Evolutionary conservation across 495 filamentous ascomycete species (phyloP).

Genomic region (Hypoxylon fragiforme): DNA sequence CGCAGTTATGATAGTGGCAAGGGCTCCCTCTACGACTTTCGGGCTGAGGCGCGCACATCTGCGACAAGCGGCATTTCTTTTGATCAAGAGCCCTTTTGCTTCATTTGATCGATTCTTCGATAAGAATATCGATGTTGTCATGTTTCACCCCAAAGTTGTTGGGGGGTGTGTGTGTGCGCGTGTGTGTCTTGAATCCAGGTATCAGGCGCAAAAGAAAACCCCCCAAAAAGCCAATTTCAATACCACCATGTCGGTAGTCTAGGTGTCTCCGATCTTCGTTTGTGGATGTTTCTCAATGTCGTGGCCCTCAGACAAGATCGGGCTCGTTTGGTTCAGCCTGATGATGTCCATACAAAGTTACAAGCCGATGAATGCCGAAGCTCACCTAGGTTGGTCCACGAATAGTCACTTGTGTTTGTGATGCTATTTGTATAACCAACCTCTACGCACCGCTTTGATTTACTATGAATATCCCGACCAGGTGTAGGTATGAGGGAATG

Average conservation of each 20-base stretch:
- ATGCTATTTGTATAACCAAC: not conserved
- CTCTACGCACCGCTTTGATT: not conserved
- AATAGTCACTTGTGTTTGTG: not conserved
- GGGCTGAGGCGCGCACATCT: not conserved
- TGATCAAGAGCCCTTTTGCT: not conserved
- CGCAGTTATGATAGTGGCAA: slow-evolving; percentile 10
- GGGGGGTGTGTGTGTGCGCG: no score
- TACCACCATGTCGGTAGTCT: slow-evolving; percentile 26
- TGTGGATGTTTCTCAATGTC: slow-evolving; percentile 4
- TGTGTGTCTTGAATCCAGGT: slow-evolving; percentile 1
- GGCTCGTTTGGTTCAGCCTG: slow-evolving; percentile 7
- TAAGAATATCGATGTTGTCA: slow-evolving; percentile 12
- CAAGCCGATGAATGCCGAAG: slow-evolving; percentile 13
- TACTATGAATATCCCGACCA: not conserved
- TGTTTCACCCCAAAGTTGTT: slow-evolving; percentile 7
- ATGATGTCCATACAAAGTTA: slow-evolving; percentile 1
- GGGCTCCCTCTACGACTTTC: slow-evolving; percentile 5
- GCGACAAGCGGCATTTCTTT: not conserved
- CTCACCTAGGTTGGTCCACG: not conserved
- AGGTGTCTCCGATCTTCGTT: slow-evolving; percentile 21
- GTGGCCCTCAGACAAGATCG: slow-evolving; percentile 14
- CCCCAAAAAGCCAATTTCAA: no score
- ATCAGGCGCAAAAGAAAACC: slow-evolving; percentile 20
- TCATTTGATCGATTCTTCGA: slow-evolving; percentile 9
- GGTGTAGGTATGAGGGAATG: not conserved